phyloP scores from a whole-genome alignment of 176 grass and related monocot genomes.

The Echinochloa phyllopogon region DNA sequence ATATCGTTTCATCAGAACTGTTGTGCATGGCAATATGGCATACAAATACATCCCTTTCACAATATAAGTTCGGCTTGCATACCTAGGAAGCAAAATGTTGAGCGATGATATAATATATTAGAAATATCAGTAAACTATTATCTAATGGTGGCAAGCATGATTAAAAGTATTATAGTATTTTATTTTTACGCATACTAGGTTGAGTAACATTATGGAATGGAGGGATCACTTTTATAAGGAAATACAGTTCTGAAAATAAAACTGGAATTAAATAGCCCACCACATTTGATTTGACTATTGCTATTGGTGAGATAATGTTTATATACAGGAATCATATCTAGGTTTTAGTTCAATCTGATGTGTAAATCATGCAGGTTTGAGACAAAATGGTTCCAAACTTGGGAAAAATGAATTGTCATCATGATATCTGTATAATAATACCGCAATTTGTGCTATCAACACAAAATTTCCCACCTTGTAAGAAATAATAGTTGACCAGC shows the following conservation, averaged over 20 bases:
- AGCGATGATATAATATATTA: background rate
- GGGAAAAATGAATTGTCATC: background rate
- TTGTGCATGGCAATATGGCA: background rate
- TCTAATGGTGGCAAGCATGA: background rate
- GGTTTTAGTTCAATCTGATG: background rate
- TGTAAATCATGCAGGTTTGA: background rate
- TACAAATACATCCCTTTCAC: background rate
- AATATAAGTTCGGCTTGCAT: background rate
- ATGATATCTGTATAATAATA: background rate
- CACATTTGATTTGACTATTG: conserved; percentile 3
- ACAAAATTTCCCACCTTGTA: background rate
- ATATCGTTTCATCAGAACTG: background rate
- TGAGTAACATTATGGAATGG: background rate
- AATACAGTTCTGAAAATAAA: background rate
- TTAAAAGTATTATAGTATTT: background rate
- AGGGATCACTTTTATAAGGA: background rate
- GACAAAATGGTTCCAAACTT: background rate
- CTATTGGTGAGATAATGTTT: background rate
- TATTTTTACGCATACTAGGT: background rate
- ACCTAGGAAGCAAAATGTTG: conserved; percentile 5
- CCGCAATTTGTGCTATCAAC: background rate
- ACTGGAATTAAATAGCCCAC: background rate
- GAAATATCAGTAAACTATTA: background rate
- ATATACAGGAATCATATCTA: background rate
- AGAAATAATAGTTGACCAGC: conserved; percentile 13